Evolutionary conservation across 176 grass and related monocot species (phyloP), one percentile per base, ranked within the genome.

Genomic region (Bothriochloa decipiens): DNA sequence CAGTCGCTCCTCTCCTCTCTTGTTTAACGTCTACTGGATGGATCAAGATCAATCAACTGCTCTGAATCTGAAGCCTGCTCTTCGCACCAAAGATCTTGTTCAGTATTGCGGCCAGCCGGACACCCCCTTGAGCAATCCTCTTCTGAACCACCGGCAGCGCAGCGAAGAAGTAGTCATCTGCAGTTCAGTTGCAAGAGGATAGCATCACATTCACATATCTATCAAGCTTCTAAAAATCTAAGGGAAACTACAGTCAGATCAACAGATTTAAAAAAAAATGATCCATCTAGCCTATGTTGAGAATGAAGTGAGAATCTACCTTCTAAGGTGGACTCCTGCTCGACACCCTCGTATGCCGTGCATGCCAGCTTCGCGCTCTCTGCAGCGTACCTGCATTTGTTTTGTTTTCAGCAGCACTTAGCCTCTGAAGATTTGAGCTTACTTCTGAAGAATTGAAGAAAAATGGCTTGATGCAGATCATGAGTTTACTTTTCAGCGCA

Each of bases 111-210:
- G 84, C 91, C 16, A 92, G 85, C 69, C 91, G 74, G 2, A 92
- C 87, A 1, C 91, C 91, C 4, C 64, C 91, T 32, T 92, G 91
- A 0, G 91, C 87, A 1, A 92, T 87, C 78, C 87, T 90, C 76
- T 92, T 92, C 80, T 90, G 36, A 8, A 92, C 81, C 1, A 90
- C 46, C 2, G 84, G 91, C 40, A 89, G 58, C 32, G 84, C 87
- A 71, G 66, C 47, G 82, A 87, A 85, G 81, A 90, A 92, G 41
- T 89, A 92, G 7, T 87, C 87, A 33, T 92, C 91, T 92, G 91
- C 65, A 74, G 25, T 61, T 79, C 11, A 68, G 22, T 52, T 73
- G 3, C 37, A 46, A 28, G 12, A 72, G 6, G 28, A 77, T 57
- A 78, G 49, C 49, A n/a, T 37, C 7, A 11, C 20, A 37, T 11